Percentiles rank a stretch among this genome's conserved stretches.
Conservation (phyloP, 805 yeast genomes). For the Nakazawaea wickerhamii region DNA sequence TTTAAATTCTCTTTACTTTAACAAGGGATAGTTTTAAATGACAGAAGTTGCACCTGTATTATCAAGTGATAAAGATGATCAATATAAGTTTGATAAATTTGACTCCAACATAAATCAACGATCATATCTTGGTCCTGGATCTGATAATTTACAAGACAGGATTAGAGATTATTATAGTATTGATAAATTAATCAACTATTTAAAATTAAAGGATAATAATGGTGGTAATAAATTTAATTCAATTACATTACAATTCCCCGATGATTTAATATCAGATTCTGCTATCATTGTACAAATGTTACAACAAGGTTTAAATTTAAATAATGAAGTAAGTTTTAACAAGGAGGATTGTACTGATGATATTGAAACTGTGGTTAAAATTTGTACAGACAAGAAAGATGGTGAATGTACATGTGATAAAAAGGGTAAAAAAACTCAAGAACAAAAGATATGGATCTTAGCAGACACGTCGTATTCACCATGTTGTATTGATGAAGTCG, state of each 20-base stretch:
- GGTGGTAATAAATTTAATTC: conserved; percentile 31
- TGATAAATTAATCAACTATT: conserved; percentile 17
- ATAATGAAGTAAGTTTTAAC: conserved; percentile 6
- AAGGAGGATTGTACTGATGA: conserved; percentile 15
- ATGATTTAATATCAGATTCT: conserved; percentile 70
- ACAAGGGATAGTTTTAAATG: too few species aligned
- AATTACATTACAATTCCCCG: conserved; percentile 90
- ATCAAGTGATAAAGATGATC: conserved; percentile 69
- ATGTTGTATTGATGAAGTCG: conserved; percentile 95
- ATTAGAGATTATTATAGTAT: conserved; percentile 8
- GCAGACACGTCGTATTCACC: conserved; percentile 96
- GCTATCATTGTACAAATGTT: conserved; percentile 57
- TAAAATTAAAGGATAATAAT: conserved; percentile 17
- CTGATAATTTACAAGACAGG: neutral
- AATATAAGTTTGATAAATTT: conserved; percentile 43
- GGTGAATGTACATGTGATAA: conserved; percentile 24
- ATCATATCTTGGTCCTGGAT: conserved; percentile 20
- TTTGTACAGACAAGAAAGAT: conserved; percentile 9
- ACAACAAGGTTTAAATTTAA: conserved; percentile 31
- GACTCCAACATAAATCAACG: conserved; percentile 23
- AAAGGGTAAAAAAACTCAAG: conserved; percentile 17
- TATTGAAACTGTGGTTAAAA: conserved; percentile 18
- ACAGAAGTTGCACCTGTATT: conserved; percentile 49
- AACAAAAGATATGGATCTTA: conserved; percentile 59
- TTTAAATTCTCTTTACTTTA: too few species aligned